A percentile compares a stretch with the other conserved stretches of the same genome.
phyloP scores from a whole-genome alignment of 2,329 filamentous ascomycete species.

The Aaosphaeria pasadenensis region DNA sequence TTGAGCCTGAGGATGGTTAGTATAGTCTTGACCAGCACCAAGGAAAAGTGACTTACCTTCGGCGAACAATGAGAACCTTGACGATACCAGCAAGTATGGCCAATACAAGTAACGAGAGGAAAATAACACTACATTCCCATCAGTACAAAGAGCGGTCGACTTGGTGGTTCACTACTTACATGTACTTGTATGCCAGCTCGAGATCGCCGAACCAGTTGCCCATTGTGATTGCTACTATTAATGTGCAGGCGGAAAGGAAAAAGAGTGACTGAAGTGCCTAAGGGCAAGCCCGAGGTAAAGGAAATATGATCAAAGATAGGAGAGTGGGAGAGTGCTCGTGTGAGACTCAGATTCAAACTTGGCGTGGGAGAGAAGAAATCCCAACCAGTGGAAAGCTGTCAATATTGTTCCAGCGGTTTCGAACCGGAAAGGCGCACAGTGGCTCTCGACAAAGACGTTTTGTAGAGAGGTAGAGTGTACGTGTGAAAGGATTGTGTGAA shows the following conservation, averaged over 20 bases:
- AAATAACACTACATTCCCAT: slow-evolving; percentile 29
- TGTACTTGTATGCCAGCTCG: slow-evolving; percentile 37
- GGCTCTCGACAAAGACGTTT: no score
- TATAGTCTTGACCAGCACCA: neutral
- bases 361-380: no score
- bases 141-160: neutral
- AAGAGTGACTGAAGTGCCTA: slow-evolving; percentile 12
- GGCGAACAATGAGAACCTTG: slow-evolving; percentile 35
- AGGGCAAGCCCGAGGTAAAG: no score
- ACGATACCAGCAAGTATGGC: slow-evolving; percentile 30
- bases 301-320: no score
- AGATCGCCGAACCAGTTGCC: slow-evolving; percentile 33
- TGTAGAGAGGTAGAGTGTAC: no score
- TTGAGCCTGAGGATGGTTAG: slow-evolving; percentile 20
- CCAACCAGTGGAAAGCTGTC: no score
- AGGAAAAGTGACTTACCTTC: slow-evolving; percentile 23
- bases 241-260: neutral
- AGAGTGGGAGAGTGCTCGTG: no score
- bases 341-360: no score
- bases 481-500: no score
- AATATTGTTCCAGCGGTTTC: no score
- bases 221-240: slow-evolving; percentile 12
- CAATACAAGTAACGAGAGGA: slow-evolving; percentile 25
- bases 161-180: slow-evolving; percentile 16
- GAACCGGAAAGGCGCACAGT: no score